Evolutionary conservation across 1,139 yeast genomes (phyloP).

Genomic region (Hanseniaspora uvarum): DNA sequence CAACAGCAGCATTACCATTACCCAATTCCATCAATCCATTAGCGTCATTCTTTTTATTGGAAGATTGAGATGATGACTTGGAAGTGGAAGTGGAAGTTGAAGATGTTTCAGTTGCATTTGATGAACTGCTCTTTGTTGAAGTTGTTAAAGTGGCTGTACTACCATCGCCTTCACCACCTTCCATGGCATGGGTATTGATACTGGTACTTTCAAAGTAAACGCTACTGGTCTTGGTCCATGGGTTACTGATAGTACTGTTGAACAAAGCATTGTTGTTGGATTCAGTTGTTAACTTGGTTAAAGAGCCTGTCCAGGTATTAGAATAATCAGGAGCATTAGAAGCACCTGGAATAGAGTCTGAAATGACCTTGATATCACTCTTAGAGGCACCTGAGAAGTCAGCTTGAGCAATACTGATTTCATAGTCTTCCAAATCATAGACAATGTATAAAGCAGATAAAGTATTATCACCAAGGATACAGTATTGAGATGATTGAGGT

Average conservation of each 20-base stretch:
- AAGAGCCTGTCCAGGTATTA: constrained; percentile 14
- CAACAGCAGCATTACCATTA: background rate
- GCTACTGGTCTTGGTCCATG: constrained; percentile 17
- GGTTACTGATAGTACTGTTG: constrained; percentile 5
- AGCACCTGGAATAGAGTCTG: constrained; percentile 17
- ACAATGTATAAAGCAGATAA: constrained; percentile 65
- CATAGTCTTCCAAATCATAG: constrained; percentile 56
- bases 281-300: background rate
- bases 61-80: no score
- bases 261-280: constrained; percentile 9
- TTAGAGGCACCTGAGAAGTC: constrained; percentile 27
- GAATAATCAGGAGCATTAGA: constrained; percentile 19
- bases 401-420: constrained; percentile 60
- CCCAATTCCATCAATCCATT: background rate
- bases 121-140: background rate
- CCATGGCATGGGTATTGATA: constrained; percentile 5
- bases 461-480: constrained; percentile 61
- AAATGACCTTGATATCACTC: constrained; percentile 13
- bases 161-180: background rate
- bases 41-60: constrained; percentile 21
- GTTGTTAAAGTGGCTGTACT: background rate
- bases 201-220: constrained; percentile 13
- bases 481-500: constrained; percentile 16
- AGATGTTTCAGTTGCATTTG: background rate
- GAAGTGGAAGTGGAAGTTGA: background rate